These are phyloP conservation scores for Termitomyces sp. DNA, from an alignment of 768 basidiomycete genomes.

Conservation along the genomic window DNA sequence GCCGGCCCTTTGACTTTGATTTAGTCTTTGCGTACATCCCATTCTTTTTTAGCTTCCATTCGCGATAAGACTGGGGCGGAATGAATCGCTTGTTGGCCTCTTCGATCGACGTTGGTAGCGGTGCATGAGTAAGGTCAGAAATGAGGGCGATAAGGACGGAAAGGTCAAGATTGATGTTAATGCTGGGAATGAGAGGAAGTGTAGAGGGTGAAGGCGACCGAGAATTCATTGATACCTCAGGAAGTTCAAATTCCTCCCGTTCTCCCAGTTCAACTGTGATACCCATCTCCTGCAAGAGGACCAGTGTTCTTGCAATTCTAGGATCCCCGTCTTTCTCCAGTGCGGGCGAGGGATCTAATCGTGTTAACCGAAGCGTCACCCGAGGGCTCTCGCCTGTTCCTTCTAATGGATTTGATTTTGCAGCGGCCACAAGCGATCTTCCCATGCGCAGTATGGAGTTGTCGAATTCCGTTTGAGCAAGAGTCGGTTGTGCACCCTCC, in stretches of 20 bases:
- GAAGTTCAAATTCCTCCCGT: constrained; percentile 25
- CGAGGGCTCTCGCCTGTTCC: constrained; percentile 33
- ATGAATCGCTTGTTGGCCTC: constrained; percentile 64
- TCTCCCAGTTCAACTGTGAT: constrained; percentile 67
- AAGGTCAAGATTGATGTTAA: constrained; percentile 73
- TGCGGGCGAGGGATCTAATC: constrained; percentile 45
- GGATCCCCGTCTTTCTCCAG: constrained; percentile 33
- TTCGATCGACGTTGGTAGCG: constrained; percentile 49
- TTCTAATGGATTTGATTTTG: constrained; percentile 49
- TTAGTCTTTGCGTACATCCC: constrained; percentile 17
- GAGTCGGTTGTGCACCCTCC: constrained; percentile 37
- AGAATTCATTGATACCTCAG: constrained; percentile 6
- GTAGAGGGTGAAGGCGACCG: constrained; percentile 9
- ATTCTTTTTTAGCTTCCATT: constrained; percentile 48
- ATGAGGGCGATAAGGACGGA: constrained; percentile 81
- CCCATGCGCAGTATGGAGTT: constrained; percentile 75
- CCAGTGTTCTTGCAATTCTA: constrained; percentile 59
- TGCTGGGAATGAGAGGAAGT: constrained; percentile 40
- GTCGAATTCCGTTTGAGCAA: constrained; percentile 52
- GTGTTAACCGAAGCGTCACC: constrained; percentile 63
- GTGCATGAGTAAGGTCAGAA: constrained; percentile 75
- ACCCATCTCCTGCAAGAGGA: constrained; percentile 53
- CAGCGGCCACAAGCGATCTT: constrained; percentile 59
- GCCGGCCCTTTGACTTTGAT: constrained; percentile 2
- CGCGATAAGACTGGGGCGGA: constrained; percentile 49